Evolutionary conservation across 495 filamentous ascomycete species (phyloP).

Genomic region (Chaetomium tenue): DNA sequence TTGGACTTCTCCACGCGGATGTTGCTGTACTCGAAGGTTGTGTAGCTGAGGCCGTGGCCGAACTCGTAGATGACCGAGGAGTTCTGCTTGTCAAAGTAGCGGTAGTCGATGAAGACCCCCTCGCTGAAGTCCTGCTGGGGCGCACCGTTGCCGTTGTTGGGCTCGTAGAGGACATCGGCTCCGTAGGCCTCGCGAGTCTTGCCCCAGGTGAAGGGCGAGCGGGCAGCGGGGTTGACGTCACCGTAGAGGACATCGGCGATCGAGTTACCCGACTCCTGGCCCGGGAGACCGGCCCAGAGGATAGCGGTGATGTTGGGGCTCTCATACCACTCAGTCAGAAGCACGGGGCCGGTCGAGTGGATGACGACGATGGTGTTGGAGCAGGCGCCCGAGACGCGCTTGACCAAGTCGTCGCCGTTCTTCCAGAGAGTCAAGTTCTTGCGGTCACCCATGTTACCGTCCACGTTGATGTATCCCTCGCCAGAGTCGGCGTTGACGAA

Average conservation of each 20-base stretch:
- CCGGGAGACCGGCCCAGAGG: slow-evolving; percentile 88
- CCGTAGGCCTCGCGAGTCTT: slow-evolving; percentile 71
- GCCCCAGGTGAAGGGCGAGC: slow-evolving; percentile 87
- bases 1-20: slow-evolving; percentile 59
- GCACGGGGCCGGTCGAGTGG: slow-evolving; percentile 78
- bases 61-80: slow-evolving; percentile 85
- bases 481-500: slow-evolving; percentile 88
- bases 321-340: slow-evolving; percentile 72
- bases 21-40: slow-evolving; percentile 77
- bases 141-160: slow-evolving; percentile 65
- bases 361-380: slow-evolving; percentile 93
- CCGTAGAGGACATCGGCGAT: slow-evolving; percentile 91
- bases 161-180: slow-evolving; percentile 66
- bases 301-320: slow-evolving; percentile 93
- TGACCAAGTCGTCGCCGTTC: slow-evolving; percentile 74
- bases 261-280: slow-evolving; percentile 89
- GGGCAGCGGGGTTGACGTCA: slow-evolving; percentile 77
- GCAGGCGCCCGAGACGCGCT: slow-evolving; percentile 70
- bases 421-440: slow-evolving; percentile 92
- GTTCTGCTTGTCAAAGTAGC: slow-evolving; percentile 77
- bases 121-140: slow-evolving; percentile 84
- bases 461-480: slow-evolving; percentile 81
- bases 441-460: slow-evolving; percentile 84
- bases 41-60: slow-evolving; percentile 87
- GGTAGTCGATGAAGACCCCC: slow-evolving; percentile 93